Base-by-base conservation (phyloP, 495 filamentous ascomycete species). In the Chaetomium cochliodes region DNA sequence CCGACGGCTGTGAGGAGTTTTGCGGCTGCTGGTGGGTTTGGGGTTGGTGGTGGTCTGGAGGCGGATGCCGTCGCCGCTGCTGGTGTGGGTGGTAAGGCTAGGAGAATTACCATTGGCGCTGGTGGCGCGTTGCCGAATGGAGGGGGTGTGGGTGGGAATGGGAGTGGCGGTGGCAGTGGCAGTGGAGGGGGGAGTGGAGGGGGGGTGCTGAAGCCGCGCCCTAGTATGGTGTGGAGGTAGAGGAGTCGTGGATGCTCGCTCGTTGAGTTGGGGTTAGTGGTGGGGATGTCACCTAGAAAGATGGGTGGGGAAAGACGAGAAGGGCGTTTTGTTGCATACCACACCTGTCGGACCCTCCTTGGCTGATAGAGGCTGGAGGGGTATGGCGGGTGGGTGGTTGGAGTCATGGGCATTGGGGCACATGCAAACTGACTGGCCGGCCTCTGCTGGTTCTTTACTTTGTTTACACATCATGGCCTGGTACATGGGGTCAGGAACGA, bases 71-170 rank as follows among this genome's bases (percentile, higher is more conserved):
- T n/a, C n/a, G n/a, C n/a, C n/a, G n/a, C n/a, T n/a, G 52, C 28
- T 5, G 61, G 46, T 3, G 39, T 62, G 47, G 69, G 68, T 66
- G 71, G 73, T 51, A 73, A 69, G 54, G 63, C 62, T 73, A 76
- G 73, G 59, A 71, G 73, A 52, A 73, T 71, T 65, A 76, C 73
- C 67, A 76, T 76, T 58, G 65, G 60, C 20, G 44, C 58, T 44
- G 63, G 58, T 44, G 63, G 55, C 20, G 50, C 60, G 44, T 12
- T 62, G 50, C 56, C 30, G 67, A 41, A 46, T 22, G 26, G 22
- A 11, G 63, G 51, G 46, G 49, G 49, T 12, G 49, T 13, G n/a
- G 63, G 50, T 39, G 60, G 56, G 39, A 57, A 25, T 25, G 49
- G 20, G 2, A 47, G n/a, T n/a, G n/a, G 26, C 18, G 49, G 16